phyloP scores from a whole-genome alignment of 257 asterid genomes.

The Gentiana straminea region DNA sequence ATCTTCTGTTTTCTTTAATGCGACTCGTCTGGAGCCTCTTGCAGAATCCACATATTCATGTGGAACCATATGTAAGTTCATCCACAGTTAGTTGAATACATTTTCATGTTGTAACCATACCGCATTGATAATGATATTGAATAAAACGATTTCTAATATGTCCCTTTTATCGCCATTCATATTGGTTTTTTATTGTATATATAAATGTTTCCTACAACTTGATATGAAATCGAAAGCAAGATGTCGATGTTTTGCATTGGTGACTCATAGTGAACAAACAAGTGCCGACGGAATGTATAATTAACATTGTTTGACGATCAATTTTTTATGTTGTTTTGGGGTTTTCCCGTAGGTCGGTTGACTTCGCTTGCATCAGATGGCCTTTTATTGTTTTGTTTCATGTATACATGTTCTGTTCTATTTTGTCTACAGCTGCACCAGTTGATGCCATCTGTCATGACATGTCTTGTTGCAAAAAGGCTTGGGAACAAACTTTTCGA shows the following conservation, averaged over 20 bases:
- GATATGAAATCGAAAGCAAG: no score
- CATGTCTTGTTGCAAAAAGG: constrained; percentile 88
- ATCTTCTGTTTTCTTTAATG: constrained; percentile 86
- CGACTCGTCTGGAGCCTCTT: constrained; percentile 95
- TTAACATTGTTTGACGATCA: neutral
- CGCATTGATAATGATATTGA: no score
- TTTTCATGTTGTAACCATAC: no score
- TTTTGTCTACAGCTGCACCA: constrained; percentile 61
- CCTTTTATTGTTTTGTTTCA: constrained; percentile 8
- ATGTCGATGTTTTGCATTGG: no score
- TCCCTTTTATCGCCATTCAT: neutral
- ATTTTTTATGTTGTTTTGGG: neutral
- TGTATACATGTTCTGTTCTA: neutral
- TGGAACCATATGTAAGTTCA: constrained; percentile 88
- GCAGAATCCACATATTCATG: constrained; percentile 79
- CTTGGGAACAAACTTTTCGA: constrained; percentile 73
- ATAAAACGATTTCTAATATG: neutral
- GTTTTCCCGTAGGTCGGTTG: neutral
- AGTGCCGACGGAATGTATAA: no score
- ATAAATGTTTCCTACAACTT: no score
- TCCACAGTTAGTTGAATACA: neutral
- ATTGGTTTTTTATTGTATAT: neutral
- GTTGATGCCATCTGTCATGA: constrained; percentile 95
- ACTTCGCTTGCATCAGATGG: constrained; percentile 1
- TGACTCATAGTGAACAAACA: no score